phyloP scores from a whole-genome alignment of 306 rosid species.

The Dalbergia cochinchinensis region DNA sequence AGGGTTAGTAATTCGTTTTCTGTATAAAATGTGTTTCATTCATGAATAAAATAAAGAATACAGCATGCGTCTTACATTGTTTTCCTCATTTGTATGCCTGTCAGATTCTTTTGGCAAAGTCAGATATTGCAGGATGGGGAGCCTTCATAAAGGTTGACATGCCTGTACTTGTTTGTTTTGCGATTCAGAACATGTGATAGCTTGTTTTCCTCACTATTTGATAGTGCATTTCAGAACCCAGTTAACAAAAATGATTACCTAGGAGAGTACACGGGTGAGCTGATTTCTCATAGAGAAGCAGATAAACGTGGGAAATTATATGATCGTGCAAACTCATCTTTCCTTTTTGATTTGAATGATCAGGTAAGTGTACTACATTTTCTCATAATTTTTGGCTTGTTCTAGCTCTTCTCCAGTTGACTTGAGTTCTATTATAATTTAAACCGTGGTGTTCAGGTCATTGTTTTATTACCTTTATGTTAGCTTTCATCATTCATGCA shows the following conservation, averaged over 20 bases:
- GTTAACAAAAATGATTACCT: slow-evolving; percentile 80
- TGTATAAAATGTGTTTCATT: slow-evolving; percentile 24
- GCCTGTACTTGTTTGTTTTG: neutral
- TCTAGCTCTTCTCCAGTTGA: too few relatives aligned
- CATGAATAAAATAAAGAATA: slow-evolving; percentile 25
- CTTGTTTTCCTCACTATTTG: slow-evolving; percentile 43
- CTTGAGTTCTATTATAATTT: too few relatives aligned
- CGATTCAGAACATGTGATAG: neutral
- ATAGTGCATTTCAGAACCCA: slow-evolving; percentile 67
- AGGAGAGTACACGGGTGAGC: slow-evolving; percentile 92
- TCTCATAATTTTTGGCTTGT: neutral
- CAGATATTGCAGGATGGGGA: slow-evolving; percentile 94
- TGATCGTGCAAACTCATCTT: slow-evolving; percentile 74
- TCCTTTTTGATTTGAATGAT: slow-evolving; percentile 87
- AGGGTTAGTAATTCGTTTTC: slow-evolving; percentile 65
- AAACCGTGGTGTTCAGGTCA: neutral
- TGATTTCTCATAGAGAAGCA: slow-evolving; percentile 76
- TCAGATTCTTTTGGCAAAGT: slow-evolving; percentile 83
- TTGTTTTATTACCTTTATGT: slow-evolving; percentile 2
- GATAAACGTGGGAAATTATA: slow-evolving; percentile 86
- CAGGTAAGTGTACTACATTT: slow-evolving; percentile 58
- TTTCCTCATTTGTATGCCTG: slow-evolving; percentile 32
- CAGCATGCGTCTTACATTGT: slow-evolving; percentile 10
- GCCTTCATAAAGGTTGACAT: slow-evolving; percentile 82
- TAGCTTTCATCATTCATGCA: neutral